phyloP scores from a whole-genome alignment of 805 yeast genomes.

The Saccharomycopsis sp. region DNA sequence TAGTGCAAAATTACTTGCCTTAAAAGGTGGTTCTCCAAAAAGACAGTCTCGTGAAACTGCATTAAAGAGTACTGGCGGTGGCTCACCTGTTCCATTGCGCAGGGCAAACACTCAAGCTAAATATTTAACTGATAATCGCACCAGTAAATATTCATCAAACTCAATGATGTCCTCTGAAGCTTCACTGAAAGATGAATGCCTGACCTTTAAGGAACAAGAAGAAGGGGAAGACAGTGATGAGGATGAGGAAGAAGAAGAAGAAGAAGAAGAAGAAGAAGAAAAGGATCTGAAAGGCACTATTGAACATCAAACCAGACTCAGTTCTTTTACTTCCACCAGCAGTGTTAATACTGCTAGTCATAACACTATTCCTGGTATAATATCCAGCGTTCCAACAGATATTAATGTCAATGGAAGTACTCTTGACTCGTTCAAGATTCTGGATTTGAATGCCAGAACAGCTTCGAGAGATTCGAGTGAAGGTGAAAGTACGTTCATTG shows the following conservation, averaged over 20 bases:
- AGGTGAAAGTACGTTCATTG: constrained; percentile 1
- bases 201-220: not conserved
- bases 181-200: not conserved
- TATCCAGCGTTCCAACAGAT: not conserved
- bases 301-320: not conserved
- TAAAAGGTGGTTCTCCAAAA: not conserved
- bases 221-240: not conserved
- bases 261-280: constrained; percentile 1
- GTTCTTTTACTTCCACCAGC: not conserved
- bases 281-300: not conserved
- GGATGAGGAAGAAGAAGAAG: not conserved
- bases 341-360: not conserved
- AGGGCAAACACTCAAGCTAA: not conserved
- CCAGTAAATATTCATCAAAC: not conserved
- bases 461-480: not conserved
- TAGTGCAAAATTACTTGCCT: not conserved
- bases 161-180: not conserved
- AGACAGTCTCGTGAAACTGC: not conserved
- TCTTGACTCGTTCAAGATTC: not conserved
- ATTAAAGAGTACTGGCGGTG: not conserved
- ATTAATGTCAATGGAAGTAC: not conserved
- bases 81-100: not conserved
- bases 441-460: not conserved
- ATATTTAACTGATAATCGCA: not conserved
- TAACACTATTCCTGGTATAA: not conserved